phyloP scores from a whole-genome alignment of 352 stramenopile genomes.

The Aphanomyces stellatus region DNA sequence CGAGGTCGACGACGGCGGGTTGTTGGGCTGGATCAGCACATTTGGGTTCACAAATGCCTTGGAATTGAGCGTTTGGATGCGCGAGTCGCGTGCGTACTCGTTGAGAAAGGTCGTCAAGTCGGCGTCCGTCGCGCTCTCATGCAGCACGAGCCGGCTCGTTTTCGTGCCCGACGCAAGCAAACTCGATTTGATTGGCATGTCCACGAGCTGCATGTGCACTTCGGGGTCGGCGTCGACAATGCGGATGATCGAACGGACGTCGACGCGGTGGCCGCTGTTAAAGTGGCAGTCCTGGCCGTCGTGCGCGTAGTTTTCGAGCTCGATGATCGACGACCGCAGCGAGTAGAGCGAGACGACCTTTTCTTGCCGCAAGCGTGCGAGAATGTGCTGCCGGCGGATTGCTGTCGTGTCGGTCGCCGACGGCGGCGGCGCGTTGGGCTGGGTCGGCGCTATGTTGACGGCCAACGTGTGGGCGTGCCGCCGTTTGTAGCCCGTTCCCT shows the following conservation, averaged over 20 bases:
- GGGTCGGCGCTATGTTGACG: background rate
- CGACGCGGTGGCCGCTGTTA: conserved; percentile 7
- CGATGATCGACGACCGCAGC: conserved; percentile 15
- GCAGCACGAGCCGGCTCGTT: background rate
- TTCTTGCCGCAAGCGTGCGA: background rate
- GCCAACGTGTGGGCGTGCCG: background rate
- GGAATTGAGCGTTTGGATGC: conserved; percentile 9
- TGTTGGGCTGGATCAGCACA: background rate
- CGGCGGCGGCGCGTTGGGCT: background rate
- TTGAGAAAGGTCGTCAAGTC: background rate
- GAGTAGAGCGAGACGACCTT: conserved; percentile 12
- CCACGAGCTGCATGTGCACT: background rate
- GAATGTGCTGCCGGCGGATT: background rate
- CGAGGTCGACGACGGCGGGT: background rate
- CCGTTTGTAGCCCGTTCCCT: background rate
- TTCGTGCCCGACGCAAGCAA: background rate
- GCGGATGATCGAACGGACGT: conserved; percentile 9
- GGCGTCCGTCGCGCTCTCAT: background rate
- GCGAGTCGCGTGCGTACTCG: background rate
- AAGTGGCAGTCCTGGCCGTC: background rate
- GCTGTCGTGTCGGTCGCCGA: conserved; percentile 3
- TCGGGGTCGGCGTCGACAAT: background rate
- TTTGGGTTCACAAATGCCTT: conserved; percentile 7
- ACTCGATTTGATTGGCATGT: conserved; percentile 7
- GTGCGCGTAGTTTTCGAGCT: conserved; percentile 13